A percentile compares a stretch with the other conserved stretches of the same genome.
Evolutionary conservation across 2,329 filamentous ascomycete species (phyloP).

Genomic region (Talaromyces pinophilus): DNA sequence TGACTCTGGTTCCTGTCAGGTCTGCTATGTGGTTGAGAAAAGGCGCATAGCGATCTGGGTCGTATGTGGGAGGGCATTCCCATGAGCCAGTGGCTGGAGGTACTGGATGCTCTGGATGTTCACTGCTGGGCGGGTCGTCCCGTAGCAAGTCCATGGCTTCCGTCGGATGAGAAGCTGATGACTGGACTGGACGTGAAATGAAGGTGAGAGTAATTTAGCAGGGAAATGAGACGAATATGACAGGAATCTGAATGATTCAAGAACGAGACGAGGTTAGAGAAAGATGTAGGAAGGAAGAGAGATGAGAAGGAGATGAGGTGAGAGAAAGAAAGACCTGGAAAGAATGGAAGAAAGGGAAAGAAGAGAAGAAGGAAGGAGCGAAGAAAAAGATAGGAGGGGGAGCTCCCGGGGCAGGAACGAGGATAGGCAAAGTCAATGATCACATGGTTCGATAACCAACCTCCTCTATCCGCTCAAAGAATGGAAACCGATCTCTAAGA

Average conservation of each 20-base stretch:
- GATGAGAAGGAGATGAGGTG: not conserved
- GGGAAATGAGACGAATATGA: not conserved
- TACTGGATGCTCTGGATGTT: not conserved
- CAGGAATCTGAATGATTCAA: not conserved
- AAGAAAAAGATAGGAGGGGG: not conserved
- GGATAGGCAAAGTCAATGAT: not conserved
- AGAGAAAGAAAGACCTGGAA: not conserved
- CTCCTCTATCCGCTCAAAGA: not conserved
- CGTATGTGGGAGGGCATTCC: not conserved
- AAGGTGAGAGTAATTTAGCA: not conserved
- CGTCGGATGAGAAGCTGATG: no score
- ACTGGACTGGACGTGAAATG: no score
- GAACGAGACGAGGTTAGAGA: not conserved
- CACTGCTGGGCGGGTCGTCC: not conserved
- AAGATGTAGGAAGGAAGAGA: not conserved
- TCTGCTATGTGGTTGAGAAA: conserved; percentile 9
- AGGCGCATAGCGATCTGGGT: not conserved
- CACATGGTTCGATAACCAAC: not conserved
- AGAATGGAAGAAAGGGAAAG: not conserved
- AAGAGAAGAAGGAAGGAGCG: not conserved
- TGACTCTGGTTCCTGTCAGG: conserved; percentile 33
- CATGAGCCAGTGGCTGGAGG: not conserved
- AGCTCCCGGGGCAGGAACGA: not conserved
- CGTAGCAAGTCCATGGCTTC: no score
- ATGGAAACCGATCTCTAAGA: not conserved